Percentiles rank a stretch among this genome's conserved stretches.
phyloP scores from a whole-genome alignment of 805 yeast species.

The Barnettozyma siamensis region DNA sequence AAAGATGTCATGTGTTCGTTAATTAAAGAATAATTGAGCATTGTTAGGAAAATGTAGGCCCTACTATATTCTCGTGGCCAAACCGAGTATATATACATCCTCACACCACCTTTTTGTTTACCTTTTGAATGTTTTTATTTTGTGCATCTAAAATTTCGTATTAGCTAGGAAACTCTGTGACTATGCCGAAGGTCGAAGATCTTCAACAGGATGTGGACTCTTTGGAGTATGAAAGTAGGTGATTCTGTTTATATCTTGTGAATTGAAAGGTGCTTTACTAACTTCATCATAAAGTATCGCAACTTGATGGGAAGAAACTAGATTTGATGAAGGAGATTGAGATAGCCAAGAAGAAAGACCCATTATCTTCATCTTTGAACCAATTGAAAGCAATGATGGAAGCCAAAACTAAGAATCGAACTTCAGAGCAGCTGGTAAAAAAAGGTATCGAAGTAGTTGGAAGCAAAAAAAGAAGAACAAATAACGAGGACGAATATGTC shows the following conservation, averaged over 20 bases:
- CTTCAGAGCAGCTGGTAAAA: background rate
- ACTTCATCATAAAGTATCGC: conserved; percentile 13
- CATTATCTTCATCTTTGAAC: conserved; percentile 25
- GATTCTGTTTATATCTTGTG: no score
- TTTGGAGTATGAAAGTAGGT: conserved; percentile 28
- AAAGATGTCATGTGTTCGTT: no score
- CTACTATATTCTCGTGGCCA: no score
- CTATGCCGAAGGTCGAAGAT: conserved; percentile 27
- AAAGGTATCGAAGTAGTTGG: background rate
- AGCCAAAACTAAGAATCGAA: no score
- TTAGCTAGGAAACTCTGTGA: no score
- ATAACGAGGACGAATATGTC: conserved; percentile 13
- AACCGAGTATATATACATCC: background rate
- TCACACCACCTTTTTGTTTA: conserved; percentile 5
- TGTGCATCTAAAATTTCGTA: no score
- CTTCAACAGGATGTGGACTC: conserved; percentile 32
- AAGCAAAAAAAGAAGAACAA: conserved; percentile 7
- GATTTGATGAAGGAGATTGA: conserved; percentile 23
- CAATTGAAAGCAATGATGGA: conserved; percentile 18
- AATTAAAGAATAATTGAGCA: no score
- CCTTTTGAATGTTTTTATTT: background rate
- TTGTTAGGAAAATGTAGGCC: no score
- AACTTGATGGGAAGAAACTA: conserved; percentile 18
- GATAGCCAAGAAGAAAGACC: conserved; percentile 17
- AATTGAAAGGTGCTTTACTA: background rate